Base-by-base conservation (phyloP, 2,329 filamentous ascomycete species). In the Trichoderma sp. region DNA sequence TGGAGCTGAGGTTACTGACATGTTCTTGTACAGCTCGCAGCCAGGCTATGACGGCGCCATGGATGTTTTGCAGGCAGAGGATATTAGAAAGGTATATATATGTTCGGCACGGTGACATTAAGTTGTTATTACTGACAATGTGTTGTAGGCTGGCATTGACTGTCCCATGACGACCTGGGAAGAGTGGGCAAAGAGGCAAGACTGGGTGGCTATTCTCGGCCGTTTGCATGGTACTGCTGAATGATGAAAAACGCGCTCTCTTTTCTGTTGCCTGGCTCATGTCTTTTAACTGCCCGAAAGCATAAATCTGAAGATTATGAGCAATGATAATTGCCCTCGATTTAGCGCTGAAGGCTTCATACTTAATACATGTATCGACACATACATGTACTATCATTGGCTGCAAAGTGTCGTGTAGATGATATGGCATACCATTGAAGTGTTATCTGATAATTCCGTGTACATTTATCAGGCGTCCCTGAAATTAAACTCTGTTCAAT, bases 21-120 rank as follows among this genome's bases (percentile, higher is more conserved):
- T 86, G 83, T 84, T 80, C 53, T 70, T 73, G 1, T 86, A 85
- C 68, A 78, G 77, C 12, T 81, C 79, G 0, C 76, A 83, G 39
- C 82, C 83, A 0, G 84, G 84, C 0, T 85, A 85, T 65, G 82
- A 83, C 68, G 83, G 84, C 0, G 82, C 76, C 0, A 81, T 80
- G 76, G 72, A 77, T 0, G 67, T 84, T 17, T 65, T 84, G 64
- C 82, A 70, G 52, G 82, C 81, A 0, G 76, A 79, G 60, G 81
- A 85, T 70, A 72, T 85, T 39, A 73, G 72, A 61, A 77, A 81
- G 74, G 83, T 84, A 70, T 77, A 78, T 50, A 35, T 4, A 22
- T 45, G 10, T 9, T 5, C 34, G 3, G 4, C 39, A 3, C 13
- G 22, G 10, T 45, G 17, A 12, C 17, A 29, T n/a, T 5, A n/a